Evolutionary conservation across 495 filamentous ascomycete genomes (phyloP).

Genomic region (Immersiella caudata): DNA sequence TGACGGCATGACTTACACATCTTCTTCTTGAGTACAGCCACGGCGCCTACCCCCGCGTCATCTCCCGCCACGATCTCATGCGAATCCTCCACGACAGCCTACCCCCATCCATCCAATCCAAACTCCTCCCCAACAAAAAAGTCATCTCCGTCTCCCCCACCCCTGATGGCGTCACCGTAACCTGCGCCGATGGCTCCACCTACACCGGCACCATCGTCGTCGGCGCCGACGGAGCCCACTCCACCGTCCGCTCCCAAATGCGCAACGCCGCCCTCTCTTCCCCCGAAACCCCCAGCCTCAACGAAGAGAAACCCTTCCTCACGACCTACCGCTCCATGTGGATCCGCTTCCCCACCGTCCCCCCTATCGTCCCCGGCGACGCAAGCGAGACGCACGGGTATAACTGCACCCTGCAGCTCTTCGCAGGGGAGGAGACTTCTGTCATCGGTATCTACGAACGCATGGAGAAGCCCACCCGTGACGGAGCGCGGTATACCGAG

Average conservation of each 20-base stretch:
- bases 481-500: slow-evolving; percentile 43
- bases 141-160: slow-evolving; percentile 28
- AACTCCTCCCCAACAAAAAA: slow-evolving; percentile 35
- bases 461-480: slow-evolving; percentile 42
- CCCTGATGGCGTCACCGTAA: slow-evolving; percentile 29
- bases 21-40: too few species aligned
- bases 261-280: slow-evolving; percentile 42
- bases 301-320: slow-evolving; percentile 53
- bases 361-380: slow-evolving; percentile 12
- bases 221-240: slow-evolving; percentile 55
- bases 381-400: slow-evolving; percentile 26
- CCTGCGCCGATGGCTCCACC: slow-evolving; percentile 43
- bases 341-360: slow-evolving; percentile 6
- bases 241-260: slow-evolving; percentile 46
- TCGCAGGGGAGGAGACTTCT: slow-evolving; percentile 31
- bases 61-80: slow-evolving; percentile 38
- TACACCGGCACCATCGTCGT: slow-evolving; percentile 51
- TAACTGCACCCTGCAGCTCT: slow-evolving; percentile 25
- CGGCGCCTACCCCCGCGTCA: slow-evolving; percentile 38
- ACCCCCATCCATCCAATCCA: slow-evolving; percentile 33
- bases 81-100: slow-evolving; percentile 37
- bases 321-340: slow-evolving; percentile 30
- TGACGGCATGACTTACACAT: too few species aligned
- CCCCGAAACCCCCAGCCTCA: slow-evolving; percentile 48
- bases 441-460: slow-evolving; percentile 48